These are phyloP conservation scores for Pyricularia sp. DNA, from an alignment of 2,329 filamentous ascomycete species.

Conservation along the genomic window DNA sequence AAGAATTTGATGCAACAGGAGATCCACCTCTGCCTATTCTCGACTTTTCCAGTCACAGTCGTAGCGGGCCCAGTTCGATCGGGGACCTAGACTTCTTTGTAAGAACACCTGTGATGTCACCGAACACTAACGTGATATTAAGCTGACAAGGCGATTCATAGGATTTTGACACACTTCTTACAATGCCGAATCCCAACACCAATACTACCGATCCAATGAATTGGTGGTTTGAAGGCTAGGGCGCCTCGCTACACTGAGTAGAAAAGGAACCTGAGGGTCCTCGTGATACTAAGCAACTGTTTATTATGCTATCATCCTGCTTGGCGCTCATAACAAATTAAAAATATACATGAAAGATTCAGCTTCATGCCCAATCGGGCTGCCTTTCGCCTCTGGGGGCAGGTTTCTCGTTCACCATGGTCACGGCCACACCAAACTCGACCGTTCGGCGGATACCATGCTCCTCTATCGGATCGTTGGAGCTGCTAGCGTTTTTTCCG, in stretches of 20 bases:
- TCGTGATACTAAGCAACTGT: neutral
- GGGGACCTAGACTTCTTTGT: neutral
- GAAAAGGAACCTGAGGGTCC: neutral
- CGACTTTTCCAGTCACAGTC: neutral
- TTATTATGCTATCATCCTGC: neutral
- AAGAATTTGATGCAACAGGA: neutral
- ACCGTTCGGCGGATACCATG: neutral
- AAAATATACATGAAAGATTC: neutral
- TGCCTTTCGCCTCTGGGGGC: neutral
- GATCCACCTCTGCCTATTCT: neutral
- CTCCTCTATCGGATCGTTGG: neutral
- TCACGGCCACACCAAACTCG: neutral
- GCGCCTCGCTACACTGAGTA: neutral
- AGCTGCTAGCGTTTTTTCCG: neutral
- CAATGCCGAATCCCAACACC: neutral
- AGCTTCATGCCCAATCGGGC: neutral
- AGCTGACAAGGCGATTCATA: neutral
- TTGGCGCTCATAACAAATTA: neutral
- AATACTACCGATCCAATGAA: neutral
- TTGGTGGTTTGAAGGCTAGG: neutral
- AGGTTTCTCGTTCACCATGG: neutral
- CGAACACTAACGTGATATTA: neutral
- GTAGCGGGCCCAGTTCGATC: neutral
- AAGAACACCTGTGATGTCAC: neutral
- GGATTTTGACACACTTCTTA: neutral